phyloP scores from a whole-genome alignment of 2,329 filamentous ascomycete species.

The Plenodomus tracheiphilus region DNA sequence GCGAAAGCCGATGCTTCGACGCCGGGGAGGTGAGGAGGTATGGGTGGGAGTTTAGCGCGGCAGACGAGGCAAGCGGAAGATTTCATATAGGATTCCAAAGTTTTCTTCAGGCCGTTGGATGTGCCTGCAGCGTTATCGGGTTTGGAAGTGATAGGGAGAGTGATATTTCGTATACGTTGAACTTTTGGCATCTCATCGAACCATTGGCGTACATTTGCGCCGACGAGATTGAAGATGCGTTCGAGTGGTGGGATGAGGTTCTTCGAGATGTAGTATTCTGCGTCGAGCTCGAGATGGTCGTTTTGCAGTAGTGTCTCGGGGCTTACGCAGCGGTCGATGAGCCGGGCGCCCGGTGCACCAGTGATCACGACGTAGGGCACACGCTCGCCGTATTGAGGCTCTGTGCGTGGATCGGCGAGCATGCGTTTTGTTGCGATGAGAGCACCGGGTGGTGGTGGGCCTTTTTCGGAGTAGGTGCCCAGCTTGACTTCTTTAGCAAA shows the following conservation, averaged over 20 bases:
- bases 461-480: slow-evolving; percentile 82
- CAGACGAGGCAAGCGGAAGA: slow-evolving; percentile 80
- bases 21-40: slow-evolving; percentile 12
- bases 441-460: slow-evolving; percentile 80
- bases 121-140: slow-evolving; percentile 24
- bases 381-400: slow-evolving; percentile 93
- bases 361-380: slow-evolving; percentile 93
- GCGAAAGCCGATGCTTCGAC: slow-evolving; percentile 20
- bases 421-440: slow-evolving; percentile 85
- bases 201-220: slow-evolving; percentile 87
- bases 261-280: slow-evolving; percentile 96
- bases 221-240: slow-evolving; percentile 94
- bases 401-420: slow-evolving; percentile 80
- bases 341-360: slow-evolving; percentile 79
- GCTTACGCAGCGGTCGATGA: slow-evolving; percentile 87
- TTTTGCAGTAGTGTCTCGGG: slow-evolving; percentile 81
- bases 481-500: slow-evolving; percentile 92
- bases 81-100: slow-evolving; percentile 92
- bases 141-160: slow-evolving; percentile 21
- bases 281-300: slow-evolving; percentile 78
- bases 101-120: slow-evolving; percentile 58
- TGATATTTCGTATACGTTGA: slow-evolving; percentile 71
- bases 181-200: slow-evolving; percentile 97
- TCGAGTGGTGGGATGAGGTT: slow-evolving; percentile 94
- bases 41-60: slow-evolving; percentile 58